Base-by-base conservation (phyloP, 148 eudicot species). In the Fallopia convolvulus region DNA sequence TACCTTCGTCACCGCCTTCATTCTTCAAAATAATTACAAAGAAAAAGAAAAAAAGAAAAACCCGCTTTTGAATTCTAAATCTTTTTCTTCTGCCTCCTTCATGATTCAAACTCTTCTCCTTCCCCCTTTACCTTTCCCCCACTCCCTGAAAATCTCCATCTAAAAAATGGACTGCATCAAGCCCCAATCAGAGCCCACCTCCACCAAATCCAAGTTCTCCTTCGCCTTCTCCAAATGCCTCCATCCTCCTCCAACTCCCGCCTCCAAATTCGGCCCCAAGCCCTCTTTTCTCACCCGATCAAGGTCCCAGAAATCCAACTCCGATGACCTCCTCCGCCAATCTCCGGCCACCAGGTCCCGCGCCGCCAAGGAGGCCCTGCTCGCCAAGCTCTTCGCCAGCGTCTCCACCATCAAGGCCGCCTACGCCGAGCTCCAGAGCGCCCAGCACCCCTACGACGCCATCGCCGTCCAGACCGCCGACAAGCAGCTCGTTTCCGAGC, bases 351-450 rank as follows among this genome's bases (percentile, higher is more conserved):
- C 70, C 18, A 61, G 15, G 33, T 81, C 74, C 80, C 83, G 82
- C 39, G 93, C 88, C 0, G 78, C 84, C 5, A 83, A 86, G 81
- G 92, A 90, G 42, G 94, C 99, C 23, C 81, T 95, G 2, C 65
- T 92, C 12, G 89, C 99, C 0, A 86, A 87, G 79, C 89, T 95
- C 1, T 95, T 95, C 77, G 97, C 99, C 2, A 87, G 91, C 5
- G 18, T 95, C 32, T 92, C 97, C 0, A 83, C 93, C 0, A 76
- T 90, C 1, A 95, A 92, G 80, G 97, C 97, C 0, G 89, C 91
- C n/a, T 95, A 95, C 65, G 93, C 97, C 0, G 99, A 92, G 90
- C 81, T 95, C 0, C 97, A 95, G 70, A 83, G 80, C 72, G 97
- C 99, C 0, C 99, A 95, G 85, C 89, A 82, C 56, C 97, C 97